Evolutionary conservation across 768 basidiomycete genomes (phyloP).

Genomic region (Pholiota microspora): DNA sequence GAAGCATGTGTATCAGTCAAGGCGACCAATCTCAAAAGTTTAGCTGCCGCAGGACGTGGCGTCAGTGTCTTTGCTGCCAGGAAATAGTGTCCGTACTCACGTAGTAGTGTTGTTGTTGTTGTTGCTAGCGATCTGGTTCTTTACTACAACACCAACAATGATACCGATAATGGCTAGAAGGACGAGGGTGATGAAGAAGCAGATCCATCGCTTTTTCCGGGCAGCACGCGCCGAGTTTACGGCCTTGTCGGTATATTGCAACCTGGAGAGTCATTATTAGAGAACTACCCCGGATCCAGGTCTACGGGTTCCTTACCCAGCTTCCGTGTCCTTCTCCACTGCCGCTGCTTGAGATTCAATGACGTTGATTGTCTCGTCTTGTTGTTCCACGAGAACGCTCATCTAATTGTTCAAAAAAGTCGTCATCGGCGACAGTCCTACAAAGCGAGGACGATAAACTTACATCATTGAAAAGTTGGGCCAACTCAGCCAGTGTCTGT

Average conservation of each 20-base stretch:
- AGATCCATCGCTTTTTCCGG: conserved; percentile 96
- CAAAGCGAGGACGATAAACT: conserved; percentile 21
- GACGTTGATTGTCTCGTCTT: conserved; percentile 82
- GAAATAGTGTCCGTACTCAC: conserved; percentile 24
- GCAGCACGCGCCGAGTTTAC: conserved; percentile 84
- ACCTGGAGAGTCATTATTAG: conserved; percentile 36
- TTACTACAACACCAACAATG: conserved; percentile 56
- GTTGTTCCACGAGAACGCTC: conserved; percentile 93
- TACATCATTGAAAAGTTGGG: conserved; percentile 94
- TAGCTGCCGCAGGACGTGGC: conserved; percentile 8
- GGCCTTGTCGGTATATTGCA: conserved; percentile 83
- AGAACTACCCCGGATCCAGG: background rate
- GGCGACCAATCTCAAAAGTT: background rate
- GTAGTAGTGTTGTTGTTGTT: conserved; percentile 22
- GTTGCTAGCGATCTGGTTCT: conserved; percentile 33
- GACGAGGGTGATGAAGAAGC: conserved; percentile 74
- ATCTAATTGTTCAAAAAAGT: too few species aligned
- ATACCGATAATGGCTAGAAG: conserved; percentile 67
- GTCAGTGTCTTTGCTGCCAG: background rate
- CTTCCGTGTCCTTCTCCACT: conserved; percentile 83
- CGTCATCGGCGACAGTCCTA: background rate
- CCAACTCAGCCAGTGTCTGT: conserved; percentile 87
- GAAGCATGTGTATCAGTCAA: conserved; percentile 9
- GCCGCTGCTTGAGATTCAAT: conserved; percentile 76
- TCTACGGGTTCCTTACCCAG: conserved; percentile 55